Evolutionary conservation across 331 rosid species (phyloP), one percentile per base, ranked within the genome.

Genomic region (Malus hybrid): DNA sequence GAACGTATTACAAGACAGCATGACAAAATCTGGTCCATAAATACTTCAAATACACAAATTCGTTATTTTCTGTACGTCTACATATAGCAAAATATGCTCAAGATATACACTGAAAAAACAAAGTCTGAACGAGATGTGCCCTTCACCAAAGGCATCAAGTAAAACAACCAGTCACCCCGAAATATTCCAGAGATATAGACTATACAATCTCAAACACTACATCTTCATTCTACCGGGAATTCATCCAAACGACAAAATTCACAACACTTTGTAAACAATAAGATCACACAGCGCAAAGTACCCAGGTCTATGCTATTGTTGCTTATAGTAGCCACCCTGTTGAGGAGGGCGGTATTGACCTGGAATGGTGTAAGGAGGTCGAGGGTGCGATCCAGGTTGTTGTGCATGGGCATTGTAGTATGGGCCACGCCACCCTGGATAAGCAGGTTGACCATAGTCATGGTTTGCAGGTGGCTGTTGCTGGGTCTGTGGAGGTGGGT

Each of bases 381-480:
- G 95, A 36, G 96, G 92, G 65, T 75, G 82, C 26, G 96, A 82
- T 48, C 80, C 85, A 20, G 97, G 83, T 70, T 94, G 97, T 42
- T 90, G 93, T 19, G 83, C 75, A 19, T 82, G 95, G 5, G 91
- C 74, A 52, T 88, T 90, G 83, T 94, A 89, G 86, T 94, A 94
- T 1, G 92, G 90, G 56, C 97, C 97, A n/a, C 93, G 93, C 99
- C 99, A 92, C 78, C 99, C 97, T 0, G 97, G 97, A 87, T 92
- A 94, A 3, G 97, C 93, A 15, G 97, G 99, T 75, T 91, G 96
- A 69, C 99, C 97, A 65, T 92, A 92, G 75, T 92, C 99, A 30
- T 91, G 91, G 86, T 69, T 80, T 10, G 83, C 73, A 2, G 93
- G 88, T 56, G 89, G 90, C 78, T 82, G 97, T 61, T 88, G 98